Conservation (phyloP, 495 filamentous ascomycete genomes). For the Neurospora sp. region DNA sequence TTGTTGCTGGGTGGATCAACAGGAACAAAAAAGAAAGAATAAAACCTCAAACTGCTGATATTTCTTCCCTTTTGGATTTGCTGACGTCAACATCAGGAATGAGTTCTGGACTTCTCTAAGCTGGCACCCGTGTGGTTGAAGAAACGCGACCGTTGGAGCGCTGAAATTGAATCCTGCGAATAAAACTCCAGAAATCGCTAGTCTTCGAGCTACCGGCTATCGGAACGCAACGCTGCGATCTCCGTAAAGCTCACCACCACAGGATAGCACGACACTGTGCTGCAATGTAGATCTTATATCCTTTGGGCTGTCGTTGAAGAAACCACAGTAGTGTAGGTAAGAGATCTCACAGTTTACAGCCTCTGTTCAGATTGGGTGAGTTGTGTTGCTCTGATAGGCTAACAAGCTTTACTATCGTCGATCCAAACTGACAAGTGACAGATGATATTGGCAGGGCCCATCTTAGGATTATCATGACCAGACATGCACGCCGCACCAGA, state of each 20-base stretch:
- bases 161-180: background rate
- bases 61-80: background rate
- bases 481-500: background rate
- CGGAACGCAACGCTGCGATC: background rate
- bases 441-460: background rate
- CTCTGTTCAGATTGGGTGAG: background rate
- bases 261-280: background rate
- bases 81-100: background rate
- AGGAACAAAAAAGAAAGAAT: background rate
- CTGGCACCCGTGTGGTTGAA: background rate
- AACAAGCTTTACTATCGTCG: background rate
- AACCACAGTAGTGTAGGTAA: background rate
- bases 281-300: background rate
- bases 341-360: background rate
- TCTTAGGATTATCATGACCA: background rate
- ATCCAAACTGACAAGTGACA: background rate
- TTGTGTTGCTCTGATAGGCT: background rate
- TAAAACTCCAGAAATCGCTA: background rate
- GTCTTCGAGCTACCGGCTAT: background rate
- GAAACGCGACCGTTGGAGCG: background rate
- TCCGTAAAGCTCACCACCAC: background rate
- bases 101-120: background rate
- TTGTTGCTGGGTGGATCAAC: background rate
- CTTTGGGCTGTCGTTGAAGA: background rate
- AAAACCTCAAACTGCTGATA: background rate